Conservation (phyloP, 2,329 filamentous ascomycete species). For the Aspergillus aculeatinus region DNA sequence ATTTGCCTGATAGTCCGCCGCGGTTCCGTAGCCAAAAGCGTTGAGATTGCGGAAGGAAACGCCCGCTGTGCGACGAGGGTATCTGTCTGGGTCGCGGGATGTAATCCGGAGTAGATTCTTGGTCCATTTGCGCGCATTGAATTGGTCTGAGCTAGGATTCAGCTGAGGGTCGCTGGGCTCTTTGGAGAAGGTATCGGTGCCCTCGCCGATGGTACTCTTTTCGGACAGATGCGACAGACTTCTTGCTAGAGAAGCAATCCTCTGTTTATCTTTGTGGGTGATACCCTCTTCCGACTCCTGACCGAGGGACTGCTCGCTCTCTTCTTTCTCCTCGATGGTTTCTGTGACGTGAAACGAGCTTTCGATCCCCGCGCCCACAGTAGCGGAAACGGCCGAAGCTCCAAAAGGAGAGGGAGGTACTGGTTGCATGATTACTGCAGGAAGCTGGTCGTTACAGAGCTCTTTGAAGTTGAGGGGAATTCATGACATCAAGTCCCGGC, state of each 20-base stretch:
- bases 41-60: conserved; percentile 47
- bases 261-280: conserved; percentile 21
- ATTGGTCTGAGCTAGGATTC: conserved; percentile 43
- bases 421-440: conserved; percentile 16
- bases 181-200: conserved; percentile 39
- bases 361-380: conserved; percentile 6
- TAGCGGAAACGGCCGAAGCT: conserved; percentile 11
- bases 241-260: conserved; percentile 32
- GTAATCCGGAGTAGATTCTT: conserved; percentile 39
- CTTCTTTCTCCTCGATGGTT: conserved; percentile 15
- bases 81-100: conserved; percentile 32
- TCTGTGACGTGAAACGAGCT: conserved; percentile 3
- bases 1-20: conserved; percentile 47
- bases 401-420: conserved; percentile 21
- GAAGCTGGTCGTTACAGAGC: neutral
- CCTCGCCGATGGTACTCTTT: conserved; percentile 20
- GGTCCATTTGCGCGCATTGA: conserved; percentile 48
- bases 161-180: conserved; percentile 36
- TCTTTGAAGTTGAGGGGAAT: neutral
- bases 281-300: conserved; percentile 27
- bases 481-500: neutral
- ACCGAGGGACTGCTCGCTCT: conserved; percentile 26
- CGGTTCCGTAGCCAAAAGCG: conserved; percentile 45
- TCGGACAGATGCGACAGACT: conserved; percentile 32
- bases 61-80: conserved; percentile 37